Base-by-base conservation (phyloP, 139 green algal genomes). In the Micractinium sp. region DNA sequence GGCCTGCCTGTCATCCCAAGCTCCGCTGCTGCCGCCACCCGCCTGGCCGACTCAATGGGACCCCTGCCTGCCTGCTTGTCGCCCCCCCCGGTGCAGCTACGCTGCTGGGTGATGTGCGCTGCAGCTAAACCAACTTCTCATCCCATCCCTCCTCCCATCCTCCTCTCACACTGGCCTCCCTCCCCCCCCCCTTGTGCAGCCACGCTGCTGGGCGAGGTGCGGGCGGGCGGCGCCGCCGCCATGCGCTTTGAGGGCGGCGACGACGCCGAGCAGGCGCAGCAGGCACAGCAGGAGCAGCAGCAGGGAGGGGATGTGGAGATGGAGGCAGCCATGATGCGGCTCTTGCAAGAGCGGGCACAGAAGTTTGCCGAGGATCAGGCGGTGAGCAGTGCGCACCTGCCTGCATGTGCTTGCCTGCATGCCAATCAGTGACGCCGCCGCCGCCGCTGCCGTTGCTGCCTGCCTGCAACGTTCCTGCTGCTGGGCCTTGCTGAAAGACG, bases 171-270 rank as follows among this genome's bases (percentile, higher is more conserved):
- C 36, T 20, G 33, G 12, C 61, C 33, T 20, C 9, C 2, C 5
- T 0, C 33, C 33, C 60, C 4, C 22, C 82, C 35, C 0, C 3
- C 25, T 39, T 38, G 9, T 4, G 33, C 86, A 89, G 86, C 74
- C 39, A 60, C 86, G 3, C 76, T 89, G 56, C 86, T 89, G 76
- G 86, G 86, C 18, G 86, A 89, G 86, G 86, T 89, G 35, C 56
- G 53, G 2, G 86, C 76, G 7, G 86, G 86, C 77, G 63, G 38
- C 31, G 86, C 86, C 7, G 60, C 76, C 3, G 35, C 36, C 60
- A 86, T 89, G 86, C 61, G 1, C 0, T 89, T 89, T 79, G 86
- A 80, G 2, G 27, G 12, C 22, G 33, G n/a, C n/a, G 60, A 16
- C 76, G 27, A 47, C 9, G 53, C 27, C 18, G 76, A 76, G 19